Percentiles rank a stretch among this genome's conserved stretches.
phyloP scores from a whole-genome alignment of 2,329 filamentous ascomycete species.

The Annulohypoxylon truncatum region DNA sequence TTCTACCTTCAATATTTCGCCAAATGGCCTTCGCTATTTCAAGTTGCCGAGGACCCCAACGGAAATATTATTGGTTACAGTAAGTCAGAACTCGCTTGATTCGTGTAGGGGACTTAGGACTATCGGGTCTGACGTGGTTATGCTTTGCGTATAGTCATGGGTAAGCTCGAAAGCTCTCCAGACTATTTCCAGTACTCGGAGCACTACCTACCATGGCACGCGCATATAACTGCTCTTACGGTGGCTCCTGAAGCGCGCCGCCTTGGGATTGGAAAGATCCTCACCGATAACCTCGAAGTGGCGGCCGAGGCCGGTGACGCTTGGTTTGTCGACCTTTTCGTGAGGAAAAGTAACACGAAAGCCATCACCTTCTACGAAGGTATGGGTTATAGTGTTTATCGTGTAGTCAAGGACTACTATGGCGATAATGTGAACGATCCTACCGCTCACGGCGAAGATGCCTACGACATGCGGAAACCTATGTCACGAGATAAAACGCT shows the following conservation, averaged over 20 bases:
- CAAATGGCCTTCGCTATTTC: conserved; percentile 95
- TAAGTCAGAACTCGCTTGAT: conserved; percentile 58
- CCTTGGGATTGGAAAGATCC: conserved; percentile 84
- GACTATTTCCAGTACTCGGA: conserved; percentile 78
- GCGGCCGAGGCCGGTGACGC: conserved; percentile 83
- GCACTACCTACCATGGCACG: conserved; percentile 99
- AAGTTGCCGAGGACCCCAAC: conserved; percentile 85
- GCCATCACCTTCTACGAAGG: conserved; percentile 90
- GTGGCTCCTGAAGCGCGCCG: conserved; percentile 88
- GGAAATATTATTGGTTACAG: conserved; percentile 96
- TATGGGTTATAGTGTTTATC: conserved; percentile 92
- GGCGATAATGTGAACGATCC: conserved; percentile 80
- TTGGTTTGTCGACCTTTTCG: conserved; percentile 97
- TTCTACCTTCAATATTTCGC: conserved; percentile 98
- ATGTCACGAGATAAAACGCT: conserved; percentile 81
- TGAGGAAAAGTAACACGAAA: conserved; percentile 86
- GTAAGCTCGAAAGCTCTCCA: conserved; percentile 91
- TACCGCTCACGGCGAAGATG: conserved; percentile 78
- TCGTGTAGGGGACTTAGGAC: neutral
- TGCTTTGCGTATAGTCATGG: conserved; percentile 77
- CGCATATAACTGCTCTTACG: conserved; percentile 95
- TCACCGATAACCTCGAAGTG: conserved; percentile 84
- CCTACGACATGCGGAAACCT: conserved; percentile 96
- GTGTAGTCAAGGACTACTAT: conserved; percentile 92
- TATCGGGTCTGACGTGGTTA: conserved; percentile 43